Evolutionary conservation across 2,329 filamentous ascomycete species (phyloP), one percentile per base, ranked within the genome.

Genomic region (Colletotrichum sublineola): DNA sequence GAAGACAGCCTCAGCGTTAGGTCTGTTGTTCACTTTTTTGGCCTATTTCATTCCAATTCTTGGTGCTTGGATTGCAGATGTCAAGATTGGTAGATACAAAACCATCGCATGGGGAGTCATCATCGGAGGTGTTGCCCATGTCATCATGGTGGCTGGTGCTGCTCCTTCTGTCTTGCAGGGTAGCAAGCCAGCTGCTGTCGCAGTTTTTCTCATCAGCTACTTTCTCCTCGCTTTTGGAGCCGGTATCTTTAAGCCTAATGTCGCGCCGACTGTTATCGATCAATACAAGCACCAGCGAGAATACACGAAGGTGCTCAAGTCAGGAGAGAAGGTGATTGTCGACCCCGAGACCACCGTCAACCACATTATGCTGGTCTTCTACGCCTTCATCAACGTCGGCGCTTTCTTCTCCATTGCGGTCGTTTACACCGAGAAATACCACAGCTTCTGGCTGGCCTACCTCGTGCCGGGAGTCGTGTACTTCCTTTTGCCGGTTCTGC

Each of bases 51-150:
- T 91, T 15, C 90, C 90, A 0, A 83, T 91, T 33, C 50, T 89
- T 8, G 84, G 86, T 67, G 86, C 84, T 24, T 89, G 85, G 79
- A 75, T 92, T 18, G 90, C 92, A 53, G 93, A 95, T 79, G 86
- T 91, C 68, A 91, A 89, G 76, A 88, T 89, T 55, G 93, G 93
- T 70, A 91, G 92, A 73, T 95, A 91, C 83, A 86, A 86, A 76
- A 92, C 93, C 52, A 94, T 95, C 77, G 89, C 91, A 79, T 88
- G 88, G 77, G 92, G 92, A 74, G 90, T 93, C n/a, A 82, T 81
- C 2, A 85, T 93, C 52, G 92, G 92, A 67, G 89, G 92, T 79
- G 57, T 92, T 40, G 92, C 92, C 9, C 91, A 94, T 76, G 80
- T 90, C n/a, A 87, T 95, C 65, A 85, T 95, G 70, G 87, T 93